phyloP scores from a whole-genome alignment of 208 protist genomes.

The Blastocrithidia nonstop region DNA sequence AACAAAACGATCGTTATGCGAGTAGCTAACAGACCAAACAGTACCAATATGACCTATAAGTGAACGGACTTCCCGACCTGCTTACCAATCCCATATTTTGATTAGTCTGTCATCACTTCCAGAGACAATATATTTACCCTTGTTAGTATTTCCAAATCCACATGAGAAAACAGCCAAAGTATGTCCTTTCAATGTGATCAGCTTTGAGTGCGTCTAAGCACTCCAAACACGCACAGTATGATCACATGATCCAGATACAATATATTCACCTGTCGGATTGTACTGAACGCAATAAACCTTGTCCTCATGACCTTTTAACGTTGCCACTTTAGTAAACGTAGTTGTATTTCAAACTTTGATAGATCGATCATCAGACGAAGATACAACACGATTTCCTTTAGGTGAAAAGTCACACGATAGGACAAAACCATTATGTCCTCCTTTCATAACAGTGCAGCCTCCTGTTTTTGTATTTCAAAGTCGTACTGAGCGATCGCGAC shows the following conservation, averaged over 20 bases:
- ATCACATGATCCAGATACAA: constrained; percentile 73
- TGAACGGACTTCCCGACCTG: constrained; percentile 32
- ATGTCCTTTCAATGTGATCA: constrained; percentile 54
- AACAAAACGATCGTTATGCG: constrained; percentile 45
- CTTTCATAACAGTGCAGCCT: constrained; percentile 56
- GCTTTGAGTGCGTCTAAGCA: constrained; percentile 31
- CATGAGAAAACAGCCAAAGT: constrained; percentile 70
- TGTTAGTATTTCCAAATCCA: constrained; percentile 55
- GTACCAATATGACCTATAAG: constrained; percentile 67
- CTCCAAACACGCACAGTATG: constrained; percentile 74
- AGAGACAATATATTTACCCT: constrained; percentile 59
- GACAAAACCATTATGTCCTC: constrained; percentile 80
- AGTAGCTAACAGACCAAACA: constrained; percentile 68
- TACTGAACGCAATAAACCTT: constrained; percentile 87
- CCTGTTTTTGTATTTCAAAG: constrained; percentile 52
- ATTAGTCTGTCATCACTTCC: constrained; percentile 70
- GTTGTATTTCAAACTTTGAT: constrained; percentile 72
- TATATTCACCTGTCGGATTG: constrained; percentile 71
- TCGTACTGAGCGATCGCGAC: constrained; percentile 65
- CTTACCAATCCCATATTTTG: constrained; percentile 75
- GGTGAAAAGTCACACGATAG: constrained; percentile 81
- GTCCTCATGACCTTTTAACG: constrained; percentile 90
- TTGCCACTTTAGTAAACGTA: constrained; percentile 47
- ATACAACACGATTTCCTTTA: constrained; percentile 61
- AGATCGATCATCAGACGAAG: constrained; percentile 52